Conservation (phyloP, 192 early-diverging fungal genomes). For the Linnemannia exigua region DNA sequence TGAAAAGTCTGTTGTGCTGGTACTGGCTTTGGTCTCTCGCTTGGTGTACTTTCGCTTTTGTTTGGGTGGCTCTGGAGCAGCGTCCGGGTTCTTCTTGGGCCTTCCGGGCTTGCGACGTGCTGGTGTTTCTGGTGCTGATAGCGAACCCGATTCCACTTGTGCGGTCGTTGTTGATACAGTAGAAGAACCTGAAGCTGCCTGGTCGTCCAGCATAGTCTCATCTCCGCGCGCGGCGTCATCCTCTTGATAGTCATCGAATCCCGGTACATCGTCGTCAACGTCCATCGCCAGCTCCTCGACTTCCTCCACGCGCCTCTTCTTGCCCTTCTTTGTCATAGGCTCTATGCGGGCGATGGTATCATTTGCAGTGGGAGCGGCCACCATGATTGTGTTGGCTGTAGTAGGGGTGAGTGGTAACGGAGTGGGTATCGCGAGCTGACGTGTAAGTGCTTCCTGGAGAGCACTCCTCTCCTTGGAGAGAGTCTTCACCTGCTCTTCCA, state of each 20-base stretch:
- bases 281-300: background rate
- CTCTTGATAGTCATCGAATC: background rate
- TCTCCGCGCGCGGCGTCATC: background rate
- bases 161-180: background rate
- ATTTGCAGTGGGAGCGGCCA: background rate
- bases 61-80: background rate
- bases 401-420: background rate
- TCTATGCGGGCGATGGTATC: background rate
- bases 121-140: background rate
- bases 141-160: background rate
- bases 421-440: background rate
- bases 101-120: background rate
- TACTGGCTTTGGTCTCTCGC: background rate
- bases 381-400: background rate
- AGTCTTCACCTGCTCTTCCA: conserved; percentile 23
- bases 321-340: background rate
- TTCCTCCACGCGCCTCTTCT: background rate
- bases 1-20: background rate
- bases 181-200: background rate
- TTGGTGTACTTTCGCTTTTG: conserved; percentile 5
- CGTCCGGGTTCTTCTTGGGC: background rate
- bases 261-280: background rate
- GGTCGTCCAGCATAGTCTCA: background rate
- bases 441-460: background rate
- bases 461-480: conserved; percentile 29